Percentiles rank a stretch among this genome's conserved stretches.
Evolutionary conservation across 768 basidiomycete species (phyloP).

Genomic region (Hygrophorus pudorinus): DNA sequence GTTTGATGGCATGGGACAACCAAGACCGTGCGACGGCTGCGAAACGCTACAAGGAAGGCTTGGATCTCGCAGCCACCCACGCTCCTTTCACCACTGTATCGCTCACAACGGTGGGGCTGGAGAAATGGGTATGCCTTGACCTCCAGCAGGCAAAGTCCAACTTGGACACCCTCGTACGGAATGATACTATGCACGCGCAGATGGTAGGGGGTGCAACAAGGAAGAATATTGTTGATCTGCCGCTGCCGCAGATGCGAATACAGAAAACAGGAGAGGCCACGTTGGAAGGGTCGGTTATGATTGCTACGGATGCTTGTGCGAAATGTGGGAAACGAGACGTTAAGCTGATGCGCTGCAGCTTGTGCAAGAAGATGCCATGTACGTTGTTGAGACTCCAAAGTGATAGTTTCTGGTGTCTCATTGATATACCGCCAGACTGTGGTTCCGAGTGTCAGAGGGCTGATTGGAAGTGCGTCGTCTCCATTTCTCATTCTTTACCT

Average conservation of each 20-base stretch:
- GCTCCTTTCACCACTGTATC: conserved; percentile 10
- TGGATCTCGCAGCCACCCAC: conserved; percentile 20
- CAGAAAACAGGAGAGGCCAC: conserved; percentile 12
- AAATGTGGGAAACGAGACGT: conserved; percentile 19
- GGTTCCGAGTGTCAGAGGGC: conserved; percentile 17
- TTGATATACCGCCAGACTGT: conserved; percentile 11
- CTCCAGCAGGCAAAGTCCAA: conserved; percentile 16
- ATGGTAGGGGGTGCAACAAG: conserved; percentile 8
- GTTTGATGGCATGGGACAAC: conserved; percentile 22
- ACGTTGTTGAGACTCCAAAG: conserved; percentile 6
- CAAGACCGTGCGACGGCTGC: conserved; percentile 22
- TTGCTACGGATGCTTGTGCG: conserved; percentile 22
- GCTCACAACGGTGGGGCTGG: conserved; percentile 13
- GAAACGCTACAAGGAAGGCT: conserved; percentile 22
- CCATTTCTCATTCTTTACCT: too few species aligned
- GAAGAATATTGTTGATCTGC: conserved; percentile 15
- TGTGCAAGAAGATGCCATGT: conserved; percentile 19
- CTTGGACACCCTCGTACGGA: conserved; percentile 14
- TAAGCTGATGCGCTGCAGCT: conserved; percentile 17
- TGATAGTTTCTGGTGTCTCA: neutral
- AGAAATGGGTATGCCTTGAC: conserved; percentile 14
- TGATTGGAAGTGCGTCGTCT: conserved; percentile 16
- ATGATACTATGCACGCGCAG: conserved; percentile 15
- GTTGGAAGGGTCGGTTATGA: conserved; percentile 10
- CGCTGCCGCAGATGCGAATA: conserved; percentile 11